Base-by-base conservation (phyloP, 1,139 yeast species). In the Hyphopichia burtonii region DNA sequence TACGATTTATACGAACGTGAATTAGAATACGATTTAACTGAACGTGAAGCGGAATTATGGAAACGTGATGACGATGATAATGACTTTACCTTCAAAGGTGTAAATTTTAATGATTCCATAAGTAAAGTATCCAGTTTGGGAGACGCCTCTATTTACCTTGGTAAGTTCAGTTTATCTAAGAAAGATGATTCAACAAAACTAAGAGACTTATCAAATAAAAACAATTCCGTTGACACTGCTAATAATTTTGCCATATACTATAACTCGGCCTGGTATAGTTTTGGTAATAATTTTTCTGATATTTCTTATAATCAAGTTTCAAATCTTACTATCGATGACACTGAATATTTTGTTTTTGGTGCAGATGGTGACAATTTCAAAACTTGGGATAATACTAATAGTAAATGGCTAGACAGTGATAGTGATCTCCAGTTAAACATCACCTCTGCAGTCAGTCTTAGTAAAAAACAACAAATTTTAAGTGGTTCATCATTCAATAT, bases 381-480 rank as follows among this genome's bases (percentile, higher is more conserved):
- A 41, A 56, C 71, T 2, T 77, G 81, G 78, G 77, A 77, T 49
- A 62, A 62, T 39, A 52, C 71, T 3, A 52, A 62, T 39, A 45
- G 48, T 3, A 40, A 55, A 34, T 68, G 76, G 73, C 57, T 69
- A n/a, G 42, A 48, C 28, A 64, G 60, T 39, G 60, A 70, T 41
- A 41, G 61, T 6, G 63, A 63, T 11, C 73, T 64, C 14, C 55
- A 52, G 44, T 54, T 78, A 40, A 59, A 72, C 31, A 53, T 77
- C 16, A 58, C 73, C 15, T 67, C 63, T 38, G 74, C 76, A 0
- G 46, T 60, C 4, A 41, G 45, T 43, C 34, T 65, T 37, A 47
- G 54, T 37, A 39, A 55, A 19, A 43, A 58, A 31, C 64, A 64
- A 47, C 65, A 68, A 59, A 44, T 71, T 37, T 52, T 77, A 39